phyloP scores from a whole-genome alignment of 2,329 filamentous ascomycete species.

The Microascus cirrosus region DNA sequence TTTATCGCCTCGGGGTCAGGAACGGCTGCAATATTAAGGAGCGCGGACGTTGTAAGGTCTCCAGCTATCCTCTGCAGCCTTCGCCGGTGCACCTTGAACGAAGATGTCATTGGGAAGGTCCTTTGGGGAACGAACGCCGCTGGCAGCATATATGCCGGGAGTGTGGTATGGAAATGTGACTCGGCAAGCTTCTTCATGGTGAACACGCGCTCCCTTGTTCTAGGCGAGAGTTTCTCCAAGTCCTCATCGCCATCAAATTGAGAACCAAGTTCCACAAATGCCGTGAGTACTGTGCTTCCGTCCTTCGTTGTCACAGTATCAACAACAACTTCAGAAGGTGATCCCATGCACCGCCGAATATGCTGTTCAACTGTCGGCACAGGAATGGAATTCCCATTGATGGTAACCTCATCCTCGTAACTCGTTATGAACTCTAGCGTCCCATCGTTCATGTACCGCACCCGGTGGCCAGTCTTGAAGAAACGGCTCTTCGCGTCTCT shows the following conservation, averaged over 20 bases:
- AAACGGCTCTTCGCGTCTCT: slow-evolving; percentile 21
- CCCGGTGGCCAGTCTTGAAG: slow-evolving; percentile 39
- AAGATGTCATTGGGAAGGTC: slow-evolving; percentile 34
- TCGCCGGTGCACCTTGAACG: slow-evolving; percentile 37
- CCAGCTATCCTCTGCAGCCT: slow-evolving; percentile 33
- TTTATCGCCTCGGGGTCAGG: slow-evolving; percentile 23
- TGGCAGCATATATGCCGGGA: slow-evolving; percentile 32
- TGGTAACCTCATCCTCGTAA: slow-evolving; percentile 26
- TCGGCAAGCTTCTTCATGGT: slow-evolving; percentile 32
- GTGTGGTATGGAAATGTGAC: slow-evolving; percentile 22
- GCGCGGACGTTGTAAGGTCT: slow-evolving; percentile 28
- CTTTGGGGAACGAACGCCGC: slow-evolving; percentile 35
- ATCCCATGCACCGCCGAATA: slow-evolving; percentile 33
- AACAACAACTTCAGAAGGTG: slow-evolving; percentile 34
- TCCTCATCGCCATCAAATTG: slow-evolving; percentile 23
- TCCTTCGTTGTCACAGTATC: slow-evolving; percentile 35
- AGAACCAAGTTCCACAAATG: slow-evolving; percentile 37
- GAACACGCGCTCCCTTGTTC: slow-evolving; percentile 30
- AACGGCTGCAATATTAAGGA: slow-evolving; percentile 27
- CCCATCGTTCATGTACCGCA: slow-evolving; percentile 35
- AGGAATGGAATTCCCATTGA: slow-evolving; percentile 26
- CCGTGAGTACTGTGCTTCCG: slow-evolving; percentile 27
- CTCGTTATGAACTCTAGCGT: slow-evolving; percentile 35
- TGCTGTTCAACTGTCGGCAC: slow-evolving; percentile 33
- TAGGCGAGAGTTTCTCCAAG: slow-evolving; percentile 22